Conservation (phyloP, 768 basidiomycete genomes). For the Phanerochaete sordida region DNA sequence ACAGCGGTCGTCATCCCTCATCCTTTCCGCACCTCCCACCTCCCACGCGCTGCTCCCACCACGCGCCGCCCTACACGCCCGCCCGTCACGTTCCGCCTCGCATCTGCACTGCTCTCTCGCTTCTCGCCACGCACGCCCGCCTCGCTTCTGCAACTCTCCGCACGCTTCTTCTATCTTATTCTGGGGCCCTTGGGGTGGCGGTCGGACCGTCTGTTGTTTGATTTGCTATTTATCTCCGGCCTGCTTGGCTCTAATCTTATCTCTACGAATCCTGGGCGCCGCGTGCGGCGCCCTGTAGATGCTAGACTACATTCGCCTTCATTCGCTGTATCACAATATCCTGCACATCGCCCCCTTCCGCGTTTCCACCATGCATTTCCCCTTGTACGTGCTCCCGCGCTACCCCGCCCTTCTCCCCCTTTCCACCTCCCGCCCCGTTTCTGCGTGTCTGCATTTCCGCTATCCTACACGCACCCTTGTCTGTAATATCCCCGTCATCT, state of each 20-base stretch:
- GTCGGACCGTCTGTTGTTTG: slow-evolving; percentile 4
- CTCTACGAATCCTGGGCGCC: neutral
- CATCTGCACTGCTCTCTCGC: neutral
- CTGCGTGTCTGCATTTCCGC: neutral
- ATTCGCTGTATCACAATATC: neutral
- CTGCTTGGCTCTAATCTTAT: neutral
- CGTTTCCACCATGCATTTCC: neutral
- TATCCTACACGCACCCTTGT: neutral
- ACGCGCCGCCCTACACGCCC: no score
- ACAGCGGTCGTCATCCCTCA: neutral
- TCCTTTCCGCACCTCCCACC: neutral
- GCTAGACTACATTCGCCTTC: neutral
- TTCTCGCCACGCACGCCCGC: neutral
- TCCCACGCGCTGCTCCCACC: neutral
- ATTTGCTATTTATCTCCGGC: neutral
- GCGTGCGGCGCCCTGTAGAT: neutral
- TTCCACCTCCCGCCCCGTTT: neutral
- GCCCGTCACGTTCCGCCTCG: no score
- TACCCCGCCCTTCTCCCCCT: neutral
- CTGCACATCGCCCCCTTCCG: neutral
- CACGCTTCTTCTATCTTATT: neutral
- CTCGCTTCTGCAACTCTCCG: neutral
- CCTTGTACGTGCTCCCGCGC: neutral
- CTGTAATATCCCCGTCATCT: no score
- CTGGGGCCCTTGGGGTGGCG: neutral